Evolutionary conservation across 2,329 filamentous ascomycete species (phyloP).

Genomic region (Penicillium freii): DNA sequence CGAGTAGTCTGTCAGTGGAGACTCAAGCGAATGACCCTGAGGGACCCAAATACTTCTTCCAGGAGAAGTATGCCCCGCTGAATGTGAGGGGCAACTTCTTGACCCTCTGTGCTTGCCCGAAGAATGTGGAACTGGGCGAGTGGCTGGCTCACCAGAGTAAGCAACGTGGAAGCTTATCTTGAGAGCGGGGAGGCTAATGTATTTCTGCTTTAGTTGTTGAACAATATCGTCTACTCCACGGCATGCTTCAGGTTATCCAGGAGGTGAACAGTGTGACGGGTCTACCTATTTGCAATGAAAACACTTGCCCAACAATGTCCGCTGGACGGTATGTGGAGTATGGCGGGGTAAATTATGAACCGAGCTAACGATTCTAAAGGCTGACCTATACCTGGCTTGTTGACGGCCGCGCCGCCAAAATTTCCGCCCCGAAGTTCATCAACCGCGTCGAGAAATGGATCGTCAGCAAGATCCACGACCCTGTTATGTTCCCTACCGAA

Average conservation of each 20-base stretch:
- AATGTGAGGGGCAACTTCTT: conserved; percentile 98
- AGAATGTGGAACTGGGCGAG: conserved; percentile 89
- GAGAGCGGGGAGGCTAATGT: conserved; percentile 9
- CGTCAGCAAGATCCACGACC: conserved; percentile 89
- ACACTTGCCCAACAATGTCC: conserved; percentile 86
- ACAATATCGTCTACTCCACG: conserved; percentile 84
- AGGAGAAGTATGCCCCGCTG: conserved; percentile 64
- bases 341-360: conserved; percentile 12
- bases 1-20: conserved; percentile 39
- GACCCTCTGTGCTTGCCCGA: conserved; percentile 87
- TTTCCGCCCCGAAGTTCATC: conserved; percentile 91
- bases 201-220: conserved; percentile 69
- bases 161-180: conserved; percentile 19
- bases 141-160: conserved; percentile 94
- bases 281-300: conserved; percentile 76
- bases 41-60: conserved; percentile 51
- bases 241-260: conserved; percentile 84
- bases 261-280: conserved; percentile 76
- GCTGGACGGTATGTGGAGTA: conserved; percentile 73
- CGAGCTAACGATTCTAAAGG: conserved; percentile 48
- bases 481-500: conserved; percentile 85
- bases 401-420: conserved; percentile 80
- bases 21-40: conserved; percentile 42
- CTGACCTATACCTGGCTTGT: conserved; percentile 97
- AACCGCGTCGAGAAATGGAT: conserved; percentile 97